Evolutionary conservation across 805 yeast genomes (phyloP).

Genomic region (Sporopachydermia lactativora): DNA sequence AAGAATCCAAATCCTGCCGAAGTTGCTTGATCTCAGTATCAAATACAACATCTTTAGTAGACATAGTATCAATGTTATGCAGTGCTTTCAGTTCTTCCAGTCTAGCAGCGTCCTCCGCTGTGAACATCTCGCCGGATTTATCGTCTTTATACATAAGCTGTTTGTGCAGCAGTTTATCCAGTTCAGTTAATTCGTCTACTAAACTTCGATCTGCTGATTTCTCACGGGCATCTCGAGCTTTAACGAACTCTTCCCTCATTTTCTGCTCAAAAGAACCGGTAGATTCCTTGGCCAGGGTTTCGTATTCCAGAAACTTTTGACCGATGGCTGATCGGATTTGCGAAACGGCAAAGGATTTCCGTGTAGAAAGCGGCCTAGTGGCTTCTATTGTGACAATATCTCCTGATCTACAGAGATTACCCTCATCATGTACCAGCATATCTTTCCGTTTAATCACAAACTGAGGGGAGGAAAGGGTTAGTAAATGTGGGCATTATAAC

Average conservation of each 20-base stretch:
- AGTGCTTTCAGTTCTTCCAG: neutral
- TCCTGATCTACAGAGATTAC: conserved; percentile 82
- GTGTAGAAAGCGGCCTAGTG: conserved; percentile 70
- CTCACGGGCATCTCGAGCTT: conserved; percentile 28
- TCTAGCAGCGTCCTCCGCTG: neutral
- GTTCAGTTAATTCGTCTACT: neutral
- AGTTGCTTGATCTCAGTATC: conserved; percentile 26
- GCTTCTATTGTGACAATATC: conserved; percentile 89
- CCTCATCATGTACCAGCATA: conserved; percentile 88
- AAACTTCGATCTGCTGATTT: conserved; percentile 7
- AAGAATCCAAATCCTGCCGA: conserved; percentile 21
- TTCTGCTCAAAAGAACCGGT: conserved; percentile 53
- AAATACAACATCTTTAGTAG: conserved; percentile 28
- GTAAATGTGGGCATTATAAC: neutral
- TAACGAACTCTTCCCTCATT: conserved; percentile 40
- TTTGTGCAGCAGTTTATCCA: neutral
- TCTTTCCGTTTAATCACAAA: conserved; percentile 69
- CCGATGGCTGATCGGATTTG: conserved; percentile 84
- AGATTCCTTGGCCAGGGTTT: conserved; percentile 51
- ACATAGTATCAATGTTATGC: conserved; percentile 12
- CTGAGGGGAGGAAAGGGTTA: conserved; percentile 10
- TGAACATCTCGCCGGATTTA: neutral
- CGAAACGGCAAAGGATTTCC: conserved; percentile 81
- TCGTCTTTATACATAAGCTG: conserved; percentile 1
- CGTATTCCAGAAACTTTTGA: conserved; percentile 77